Base-by-base conservation (phyloP, 352 stramenopile genomes). In the Aphanomyces euteiches region DNA sequence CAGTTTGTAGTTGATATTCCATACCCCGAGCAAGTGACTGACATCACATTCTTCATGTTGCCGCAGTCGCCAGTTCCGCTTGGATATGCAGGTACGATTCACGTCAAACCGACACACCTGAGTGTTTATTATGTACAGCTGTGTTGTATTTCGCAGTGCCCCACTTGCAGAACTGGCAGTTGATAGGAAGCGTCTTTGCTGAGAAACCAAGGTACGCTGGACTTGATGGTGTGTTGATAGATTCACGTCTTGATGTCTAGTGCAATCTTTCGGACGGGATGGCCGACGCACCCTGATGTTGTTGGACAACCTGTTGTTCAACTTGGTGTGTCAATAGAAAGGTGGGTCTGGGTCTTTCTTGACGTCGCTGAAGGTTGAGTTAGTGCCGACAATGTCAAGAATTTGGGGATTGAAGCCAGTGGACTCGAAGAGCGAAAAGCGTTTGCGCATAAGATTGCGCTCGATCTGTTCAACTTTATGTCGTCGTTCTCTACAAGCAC, bases 391-490 rank as follows among this genome's bases (percentile, higher is more conserved):
- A 91, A 78, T 68, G 79, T 91, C 34, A 85, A 86, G 72, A 91
- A 91, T 56, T 69, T 91, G 67, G 83, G 83, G 47, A 91, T 91
- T 54, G 79, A 88, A 57, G 79, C 76, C 56, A 85, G 81, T 39
- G 83, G 83, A 17, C 58, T 86, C 37, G 77, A 79, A 47, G 81
- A 90, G 69, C 82, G 87, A 72, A 89, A 90, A 63, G 77, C 84
- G 40, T 93, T 97, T 47, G 91, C 90, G 21, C 87, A 95, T 70
- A 97, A 97, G 75, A 97, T 97, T 75, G 91, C 90, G 4, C 77
- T 90, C 70, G 90, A 97, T 74, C 74, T 97, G 74, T 97, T 95
- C 77, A 94, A 95, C 73, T 97, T 90, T 75, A 93, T 97, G 81
- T 87, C 82, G 73, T 94, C 83, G 63, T 97, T 97, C 78, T 89